Percentiles rank a stretch among this genome's conserved stretches.
Evolutionary conservation across 2,329 filamentous ascomycete species (phyloP).

Genomic region (Phyllosticta paracitricarpa): DNA sequence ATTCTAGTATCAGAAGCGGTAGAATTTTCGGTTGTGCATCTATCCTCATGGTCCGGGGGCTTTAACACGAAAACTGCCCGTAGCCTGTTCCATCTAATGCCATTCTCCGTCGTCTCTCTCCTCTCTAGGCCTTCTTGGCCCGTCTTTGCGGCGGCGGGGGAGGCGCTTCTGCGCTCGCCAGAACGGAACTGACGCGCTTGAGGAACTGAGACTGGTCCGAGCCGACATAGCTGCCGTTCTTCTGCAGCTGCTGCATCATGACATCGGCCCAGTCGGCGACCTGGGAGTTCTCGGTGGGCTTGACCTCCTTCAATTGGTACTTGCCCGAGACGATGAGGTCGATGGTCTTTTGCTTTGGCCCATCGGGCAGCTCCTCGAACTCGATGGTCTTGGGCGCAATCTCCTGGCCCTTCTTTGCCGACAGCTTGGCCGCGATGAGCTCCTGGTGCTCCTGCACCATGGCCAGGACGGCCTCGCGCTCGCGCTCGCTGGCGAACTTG

Average conservation of each 20-base stretch:
- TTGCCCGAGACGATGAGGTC: conserved; percentile 1
- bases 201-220: not conserved
- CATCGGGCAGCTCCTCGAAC: conserved; percentile 2
- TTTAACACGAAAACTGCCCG: too few species aligned
- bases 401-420: conserved; percentile 5
- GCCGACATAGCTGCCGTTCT: conserved; percentile 3
- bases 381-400: conserved; percentile 2
- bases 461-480: conserved; percentile 6
- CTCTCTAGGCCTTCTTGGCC: not conserved
- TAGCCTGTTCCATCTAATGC: too few species aligned
- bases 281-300: too few species aligned
- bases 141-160: not conserved
- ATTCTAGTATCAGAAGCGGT: too few species aligned
- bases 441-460: conserved; percentile 1
- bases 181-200: not conserved
- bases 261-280: not conserved
- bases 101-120: too few species aligned
- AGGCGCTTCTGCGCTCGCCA: not conserved
- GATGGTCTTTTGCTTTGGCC: not conserved
- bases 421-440: conserved; percentile 1
- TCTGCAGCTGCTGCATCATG: not conserved
- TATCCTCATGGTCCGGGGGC: too few species aligned
- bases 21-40: too few species aligned
- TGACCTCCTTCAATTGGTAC: not conserved
- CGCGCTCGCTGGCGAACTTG: conserved; percentile 1